Percentiles rank a stretch among this genome's conserved stretches.
Conservation (phyloP, 2,329 filamentous ascomycete genomes). For the Gaeumannomyces sp. region DNA sequence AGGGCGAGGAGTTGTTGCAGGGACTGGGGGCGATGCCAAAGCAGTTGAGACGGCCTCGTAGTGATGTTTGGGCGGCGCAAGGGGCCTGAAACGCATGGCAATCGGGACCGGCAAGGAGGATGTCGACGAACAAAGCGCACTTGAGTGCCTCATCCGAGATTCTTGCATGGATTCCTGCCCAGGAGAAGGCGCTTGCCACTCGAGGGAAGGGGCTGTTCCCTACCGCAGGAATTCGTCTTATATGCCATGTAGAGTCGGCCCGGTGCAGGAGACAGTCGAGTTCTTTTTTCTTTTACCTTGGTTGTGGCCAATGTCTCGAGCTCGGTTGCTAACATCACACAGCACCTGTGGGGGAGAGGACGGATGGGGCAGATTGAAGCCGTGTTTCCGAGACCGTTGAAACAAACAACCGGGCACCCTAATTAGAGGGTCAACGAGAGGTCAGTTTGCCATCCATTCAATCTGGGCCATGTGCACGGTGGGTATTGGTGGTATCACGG, state of each 20-base stretch:
- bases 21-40: background rate
- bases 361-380: background rate
- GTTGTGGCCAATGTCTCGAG: no score
- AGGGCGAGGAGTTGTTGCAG: no score
- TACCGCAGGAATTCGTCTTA: background rate
- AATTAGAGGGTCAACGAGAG: background rate
- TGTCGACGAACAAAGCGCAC: no score
- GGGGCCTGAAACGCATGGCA: background rate
- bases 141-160: no score
- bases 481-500: no score
- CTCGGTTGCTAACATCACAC: no score
- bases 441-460: background rate
- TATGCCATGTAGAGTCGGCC: background rate
- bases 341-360: no score
- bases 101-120: background rate
- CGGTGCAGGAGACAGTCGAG: background rate
- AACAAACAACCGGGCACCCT: background rate
- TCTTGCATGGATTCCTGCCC: no score
- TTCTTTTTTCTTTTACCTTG: background rate
- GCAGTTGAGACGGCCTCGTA: background rate
- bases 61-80: background rate
- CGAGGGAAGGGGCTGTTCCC: no score
- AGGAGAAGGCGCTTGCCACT: no score
- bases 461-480: background rate
- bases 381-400: background rate